Evolutionary conservation across 768 basidiomycete genomes (phyloP).

Genomic region (Boletellus ananiceps): DNA sequence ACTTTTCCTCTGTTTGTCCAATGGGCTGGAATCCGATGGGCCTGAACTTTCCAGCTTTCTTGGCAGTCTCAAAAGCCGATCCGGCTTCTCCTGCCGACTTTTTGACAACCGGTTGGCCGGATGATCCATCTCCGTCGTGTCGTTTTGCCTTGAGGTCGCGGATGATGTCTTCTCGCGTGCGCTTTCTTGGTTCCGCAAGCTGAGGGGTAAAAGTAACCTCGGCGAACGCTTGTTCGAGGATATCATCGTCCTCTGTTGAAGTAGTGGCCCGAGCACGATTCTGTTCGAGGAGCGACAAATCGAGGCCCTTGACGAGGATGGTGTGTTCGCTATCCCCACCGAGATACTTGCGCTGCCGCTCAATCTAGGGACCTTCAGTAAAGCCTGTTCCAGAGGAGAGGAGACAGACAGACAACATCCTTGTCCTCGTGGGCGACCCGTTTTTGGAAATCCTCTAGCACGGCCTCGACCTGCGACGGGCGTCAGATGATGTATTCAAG

Average conservation of each 20-base stretch:
- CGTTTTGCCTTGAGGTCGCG: slow-evolving; percentile 67
- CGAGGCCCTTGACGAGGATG: slow-evolving; percentile 86
- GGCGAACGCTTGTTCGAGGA: slow-evolving; percentile 70
- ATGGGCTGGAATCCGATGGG: slow-evolving; percentile 66
- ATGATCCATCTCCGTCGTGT: slow-evolving; percentile 19
- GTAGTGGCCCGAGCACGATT: slow-evolving; percentile 62
- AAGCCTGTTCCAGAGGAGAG: neutral
- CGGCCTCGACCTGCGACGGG: slow-evolving; percentile 59
- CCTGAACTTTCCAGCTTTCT: slow-evolving; percentile 43
- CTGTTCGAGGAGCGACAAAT: slow-evolving; percentile 80
- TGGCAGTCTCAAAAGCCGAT: slow-evolving; percentile 34
- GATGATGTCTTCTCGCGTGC: slow-evolving; percentile 75
- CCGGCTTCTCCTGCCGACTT: slow-evolving; percentile 14
- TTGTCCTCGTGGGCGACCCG: slow-evolving; percentile 56
- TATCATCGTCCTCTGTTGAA: slow-evolving; percentile 70
- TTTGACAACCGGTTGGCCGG: slow-evolving; percentile 11
- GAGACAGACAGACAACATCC: slow-evolving; percentile 44
- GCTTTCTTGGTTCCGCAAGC: slow-evolving; percentile 48
- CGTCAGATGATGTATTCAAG: neutral
- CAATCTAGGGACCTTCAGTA: slow-evolving; percentile 45
- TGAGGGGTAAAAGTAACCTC: slow-evolving; percentile 36
- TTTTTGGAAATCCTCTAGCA: slow-evolving; percentile 79
- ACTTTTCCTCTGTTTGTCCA: slow-evolving; percentile 40
- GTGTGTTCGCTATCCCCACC: slow-evolving; percentile 85
- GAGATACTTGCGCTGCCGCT: slow-evolving; percentile 69